Conservation (phyloP, 176 grass and related monocot genomes). For the Calamus simplicifolius region DNA sequence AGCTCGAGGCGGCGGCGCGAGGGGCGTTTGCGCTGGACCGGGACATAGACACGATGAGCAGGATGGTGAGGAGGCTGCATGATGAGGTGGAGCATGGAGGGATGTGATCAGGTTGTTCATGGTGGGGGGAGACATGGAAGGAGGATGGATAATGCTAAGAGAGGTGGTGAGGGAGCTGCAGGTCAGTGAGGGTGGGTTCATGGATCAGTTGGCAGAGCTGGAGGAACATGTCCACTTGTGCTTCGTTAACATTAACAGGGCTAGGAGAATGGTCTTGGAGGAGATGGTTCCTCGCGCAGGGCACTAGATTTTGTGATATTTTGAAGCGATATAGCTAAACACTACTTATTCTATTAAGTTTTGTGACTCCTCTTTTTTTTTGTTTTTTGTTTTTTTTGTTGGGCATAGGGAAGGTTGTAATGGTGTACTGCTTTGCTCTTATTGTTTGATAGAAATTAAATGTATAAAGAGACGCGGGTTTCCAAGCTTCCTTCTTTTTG, state of each 20-base stretch:
- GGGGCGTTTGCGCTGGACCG: background rate
- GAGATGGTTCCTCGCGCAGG: background rate
- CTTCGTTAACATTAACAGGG: conserved; percentile 13
- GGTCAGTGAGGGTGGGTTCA: background rate
- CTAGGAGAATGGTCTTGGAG: conserved; percentile 6
- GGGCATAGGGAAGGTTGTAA: too few relatives aligned
- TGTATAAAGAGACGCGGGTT: too few relatives aligned
- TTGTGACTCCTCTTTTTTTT: too few relatives aligned
- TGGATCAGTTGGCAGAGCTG: background rate
- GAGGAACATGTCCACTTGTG: conserved; percentile 6
- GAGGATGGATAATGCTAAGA: background rate
- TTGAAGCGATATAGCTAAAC: too few relatives aligned
- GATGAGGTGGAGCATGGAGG: conserved; percentile 10
- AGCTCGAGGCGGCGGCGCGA: conserved; percentile 3
- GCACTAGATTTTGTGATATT: background rate
- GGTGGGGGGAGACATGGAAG: background rate
- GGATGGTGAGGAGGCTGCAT: conserved; percentile 6
- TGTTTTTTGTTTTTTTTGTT: too few relatives aligned
- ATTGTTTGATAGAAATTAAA: too few relatives aligned
- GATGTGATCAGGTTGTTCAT: background rate
- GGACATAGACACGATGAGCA: conserved; percentile 7
- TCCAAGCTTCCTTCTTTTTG: too few relatives aligned
- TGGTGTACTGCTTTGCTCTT: too few relatives aligned
- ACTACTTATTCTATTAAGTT: too few relatives aligned
- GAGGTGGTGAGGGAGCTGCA: conserved; percentile 14